A percentile compares a stretch with the other conserved stretches of the same genome.
Evolutionary conservation across 441 rosid species (phyloP).

Genomic region (Gossypium lobatum): DNA sequence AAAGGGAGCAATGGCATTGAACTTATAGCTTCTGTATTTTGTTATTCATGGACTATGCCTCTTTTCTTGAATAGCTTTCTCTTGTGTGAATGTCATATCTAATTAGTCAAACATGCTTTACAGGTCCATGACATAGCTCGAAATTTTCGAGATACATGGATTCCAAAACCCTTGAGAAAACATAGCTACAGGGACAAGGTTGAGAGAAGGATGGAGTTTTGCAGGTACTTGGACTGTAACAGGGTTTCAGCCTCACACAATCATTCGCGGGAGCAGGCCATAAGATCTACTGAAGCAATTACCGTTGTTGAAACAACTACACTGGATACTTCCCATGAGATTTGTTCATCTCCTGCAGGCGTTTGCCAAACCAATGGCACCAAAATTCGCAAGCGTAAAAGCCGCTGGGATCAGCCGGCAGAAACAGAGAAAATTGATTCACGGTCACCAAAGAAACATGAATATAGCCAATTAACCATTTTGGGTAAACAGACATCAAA

Average conservation of each 20-base stretch:
- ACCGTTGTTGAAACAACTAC: slow-evolving; percentile 36
- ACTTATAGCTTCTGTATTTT: no score
- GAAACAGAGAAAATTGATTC: slow-evolving; percentile 29
- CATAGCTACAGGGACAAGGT: slow-evolving; percentile 52
- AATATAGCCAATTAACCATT: slow-evolving; percentile 15
- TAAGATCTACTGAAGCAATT: slow-evolving; percentile 46
- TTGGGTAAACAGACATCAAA: slow-evolving; percentile 12
- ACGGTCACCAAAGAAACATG: slow-evolving; percentile 14
- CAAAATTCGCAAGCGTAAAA: slow-evolving; percentile 77
- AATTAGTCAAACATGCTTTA: slow-evolving; percentile 12
- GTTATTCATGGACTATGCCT: background rate
- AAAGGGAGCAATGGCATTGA: no score
- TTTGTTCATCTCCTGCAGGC: slow-evolving; percentile 28
- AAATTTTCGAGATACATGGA: slow-evolving; percentile 79
- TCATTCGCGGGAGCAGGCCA: slow-evolving; percentile 40
- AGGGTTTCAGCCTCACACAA: slow-evolving; percentile 41
- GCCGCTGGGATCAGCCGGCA: slow-evolving; percentile 94
- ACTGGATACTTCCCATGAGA: slow-evolving; percentile 33
- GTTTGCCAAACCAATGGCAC: slow-evolving; percentile 28
- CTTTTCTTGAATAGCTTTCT: background rate
- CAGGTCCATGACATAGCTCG: slow-evolving; percentile 98
- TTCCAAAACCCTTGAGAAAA: slow-evolving; percentile 62
- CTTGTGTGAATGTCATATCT: slow-evolving; percentile 1
- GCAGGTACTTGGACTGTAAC: slow-evolving; percentile 34
- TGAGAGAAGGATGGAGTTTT: slow-evolving; percentile 45